Evolutionary conservation across 169 alveolate species (phyloP).

Genomic region (Ichthyophthirius multifiliis): DNA sequence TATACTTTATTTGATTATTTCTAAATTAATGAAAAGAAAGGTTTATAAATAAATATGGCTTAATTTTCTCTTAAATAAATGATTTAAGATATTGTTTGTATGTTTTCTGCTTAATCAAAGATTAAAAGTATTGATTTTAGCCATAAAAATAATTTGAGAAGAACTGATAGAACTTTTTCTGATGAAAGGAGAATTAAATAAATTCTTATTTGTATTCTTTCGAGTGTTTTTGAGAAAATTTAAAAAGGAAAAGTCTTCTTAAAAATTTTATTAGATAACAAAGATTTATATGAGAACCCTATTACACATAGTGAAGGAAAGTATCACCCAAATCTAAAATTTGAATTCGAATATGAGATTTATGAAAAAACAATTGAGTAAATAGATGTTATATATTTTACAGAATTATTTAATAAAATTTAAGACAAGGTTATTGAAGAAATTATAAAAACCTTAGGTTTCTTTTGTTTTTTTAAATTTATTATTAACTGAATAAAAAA

Average conservation of each 20-base stretch:
- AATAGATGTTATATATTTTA: neutral
- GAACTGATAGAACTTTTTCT: neutral
- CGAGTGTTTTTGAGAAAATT: neutral
- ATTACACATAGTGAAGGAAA: too few relatives aligned
- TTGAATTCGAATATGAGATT: neutral
- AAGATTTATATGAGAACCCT: neutral
- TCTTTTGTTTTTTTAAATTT: too few relatives aligned
- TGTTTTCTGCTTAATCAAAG: neutral
- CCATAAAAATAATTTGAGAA: neutral
- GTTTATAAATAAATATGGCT: neutral
- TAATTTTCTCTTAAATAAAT: neutral
- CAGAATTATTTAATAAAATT: neutral
- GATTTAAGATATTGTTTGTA: neutral
- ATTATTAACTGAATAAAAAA: too few relatives aligned
- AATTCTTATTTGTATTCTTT: neutral
- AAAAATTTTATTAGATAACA: neutral
- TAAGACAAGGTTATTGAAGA: neutral
- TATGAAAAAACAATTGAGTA: neutral
- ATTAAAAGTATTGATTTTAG: neutral
- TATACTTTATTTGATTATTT: neutral
- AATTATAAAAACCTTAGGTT: neutral
- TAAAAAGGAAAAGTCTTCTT: neutral
- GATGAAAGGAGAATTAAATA: constrained; percentile 5
- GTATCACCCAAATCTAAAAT: neutral
- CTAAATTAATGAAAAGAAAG: neutral